Evolutionary conservation across 805 yeast genomes (phyloP), one percentile per base, ranked within the genome.

Genomic region (Metahyphopichia silvanorum): DNA sequence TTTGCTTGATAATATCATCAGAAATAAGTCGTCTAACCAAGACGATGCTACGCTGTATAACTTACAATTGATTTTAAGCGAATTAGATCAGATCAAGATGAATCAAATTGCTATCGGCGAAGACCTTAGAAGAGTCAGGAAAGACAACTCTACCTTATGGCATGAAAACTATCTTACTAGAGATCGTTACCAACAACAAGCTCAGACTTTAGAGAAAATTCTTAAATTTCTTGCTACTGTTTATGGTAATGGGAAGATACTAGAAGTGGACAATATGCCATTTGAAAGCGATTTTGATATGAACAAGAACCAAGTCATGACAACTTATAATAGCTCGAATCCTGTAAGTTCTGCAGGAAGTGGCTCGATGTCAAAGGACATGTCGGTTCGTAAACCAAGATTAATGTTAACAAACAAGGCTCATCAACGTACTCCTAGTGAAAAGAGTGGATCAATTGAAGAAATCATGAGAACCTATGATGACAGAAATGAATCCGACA

Each of bases 141-240:
- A 81, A 39, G 98, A 93, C 53, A 93, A 91, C 60, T 91, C 86
- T 53, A 58, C 86, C 48, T 61, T 93, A 27, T 93, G 98, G 98
- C 81, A 82, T 39, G 98, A 93, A 53, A 82, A 87, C 49, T 80
- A 73, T 53, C 63, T 79, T 37, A 82, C 91, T 5, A 71, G 97
- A 33, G 97, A 91, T 54, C 76, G 89, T 42, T 86, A 89, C 56
- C 77, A 82, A 47, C 72, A 80, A 21, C 98, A 93, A 54, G 79
- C 91, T 25, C 91, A 85, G 41, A 86, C 96, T 15, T 68, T 93
- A 35, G 95, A 88, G 43, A 83, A 86, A 42, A 91, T 93, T 31
- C 61, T 93, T 47, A 76, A 93, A 46, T 91, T 93, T 44, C 66
- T 93, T 48, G 94, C 96, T 2, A 76, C 89, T 5, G 74, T 91